phyloP scores from a whole-genome alignment of 805 yeast genomes.

The Crinitomyces ghanaensis region DNA sequence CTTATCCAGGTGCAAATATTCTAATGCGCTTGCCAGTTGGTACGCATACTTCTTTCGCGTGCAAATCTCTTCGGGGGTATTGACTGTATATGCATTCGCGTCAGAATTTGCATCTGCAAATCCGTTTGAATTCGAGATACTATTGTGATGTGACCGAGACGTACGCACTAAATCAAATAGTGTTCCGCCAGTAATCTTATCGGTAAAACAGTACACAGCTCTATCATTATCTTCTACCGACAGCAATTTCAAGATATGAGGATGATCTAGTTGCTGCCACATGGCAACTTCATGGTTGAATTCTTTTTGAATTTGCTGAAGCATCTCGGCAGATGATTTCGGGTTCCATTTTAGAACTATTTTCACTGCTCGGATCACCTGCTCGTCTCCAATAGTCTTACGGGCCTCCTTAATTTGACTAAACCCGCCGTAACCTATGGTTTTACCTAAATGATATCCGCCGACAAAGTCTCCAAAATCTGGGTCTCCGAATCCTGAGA shows the following conservation, averaged over 20 bases:
- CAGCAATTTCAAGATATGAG: constrained; percentile 50
- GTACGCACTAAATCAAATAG: constrained; percentile 58
- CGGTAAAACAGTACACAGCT: constrained; percentile 63
- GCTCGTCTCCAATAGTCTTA: constrained; percentile 21
- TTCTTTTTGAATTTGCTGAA: constrained; percentile 40
- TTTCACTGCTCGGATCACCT: constrained; percentile 42
- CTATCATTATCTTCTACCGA: constrained; percentile 47
- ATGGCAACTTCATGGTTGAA: constrained; percentile 62
- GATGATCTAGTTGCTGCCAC: constrained; percentile 63
- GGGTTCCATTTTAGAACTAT: constrained; percentile 33
- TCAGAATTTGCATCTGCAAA: constrained; percentile 9
- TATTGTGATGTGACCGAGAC: too few relatives aligned
- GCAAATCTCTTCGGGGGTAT: too few relatives aligned
- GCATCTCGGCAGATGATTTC: constrained; percentile 25
- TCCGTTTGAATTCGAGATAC: too few relatives aligned
- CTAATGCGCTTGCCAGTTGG: constrained; percentile 49
- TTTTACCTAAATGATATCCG: constrained; percentile 51
- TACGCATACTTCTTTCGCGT: constrained; percentile 29
- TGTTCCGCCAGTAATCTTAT: constrained; percentile 63
- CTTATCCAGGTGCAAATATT: constrained; percentile 49
- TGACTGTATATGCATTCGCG: constrained; percentile 4
- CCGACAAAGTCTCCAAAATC: constrained; percentile 49
- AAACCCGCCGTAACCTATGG: constrained; percentile 86
- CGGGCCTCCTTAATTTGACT: constrained; percentile 74
- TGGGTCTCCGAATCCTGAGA: constrained; percentile 3